Conservation (phyloP, 2,329 filamentous ascomycete genomes). For the Coniella lustricola region DNA sequence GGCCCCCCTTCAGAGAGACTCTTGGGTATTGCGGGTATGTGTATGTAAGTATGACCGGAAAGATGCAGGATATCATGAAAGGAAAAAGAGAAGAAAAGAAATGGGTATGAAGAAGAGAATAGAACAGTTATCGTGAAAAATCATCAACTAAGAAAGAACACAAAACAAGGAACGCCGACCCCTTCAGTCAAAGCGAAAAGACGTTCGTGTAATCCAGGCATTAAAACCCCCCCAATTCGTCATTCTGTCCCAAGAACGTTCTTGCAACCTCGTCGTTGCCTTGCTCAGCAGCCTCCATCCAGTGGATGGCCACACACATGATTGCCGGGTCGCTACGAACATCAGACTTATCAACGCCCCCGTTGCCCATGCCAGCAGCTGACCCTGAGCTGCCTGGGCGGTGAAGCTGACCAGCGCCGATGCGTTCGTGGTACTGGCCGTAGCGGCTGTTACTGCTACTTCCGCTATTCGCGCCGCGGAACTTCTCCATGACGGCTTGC, state of each 20-base stretch:
- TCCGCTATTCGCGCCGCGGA: slow-evolving; percentile 35
- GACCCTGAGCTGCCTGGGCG: slow-evolving; percentile 16
- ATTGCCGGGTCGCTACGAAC: slow-evolving; percentile 72
- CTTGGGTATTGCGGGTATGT: slow-evolving; percentile 11
- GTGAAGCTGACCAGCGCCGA: slow-evolving; percentile 15
- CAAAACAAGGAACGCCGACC: neutral
- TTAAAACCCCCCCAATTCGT: slow-evolving; percentile 13
- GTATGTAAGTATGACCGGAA: slow-evolving; percentile 4
- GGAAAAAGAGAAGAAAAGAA: neutral
- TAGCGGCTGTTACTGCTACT: slow-evolving; percentile 26
- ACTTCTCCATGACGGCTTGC: slow-evolving; percentile 71
- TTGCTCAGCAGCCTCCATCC: slow-evolving; percentile 85
- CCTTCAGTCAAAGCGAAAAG: neutral
- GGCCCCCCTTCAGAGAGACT: neutral
- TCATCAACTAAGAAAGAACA: neutral
- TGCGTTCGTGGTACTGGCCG: slow-evolving; percentile 20
- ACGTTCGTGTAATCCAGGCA: neutral
- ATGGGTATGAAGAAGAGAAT: neutral
- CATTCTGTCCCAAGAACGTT: slow-evolving; percentile 65
- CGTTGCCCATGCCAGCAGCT: slow-evolving; percentile 21
- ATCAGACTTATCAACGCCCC: slow-evolving; percentile 26
- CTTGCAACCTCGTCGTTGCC: slow-evolving; percentile 83
- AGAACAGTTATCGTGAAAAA: neutral
- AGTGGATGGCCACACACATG: slow-evolving; percentile 93
- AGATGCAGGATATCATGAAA: neutral